phyloP scores from a whole-genome alignment of 352 stramenopile species.

The Pythium sp. region DNA sequence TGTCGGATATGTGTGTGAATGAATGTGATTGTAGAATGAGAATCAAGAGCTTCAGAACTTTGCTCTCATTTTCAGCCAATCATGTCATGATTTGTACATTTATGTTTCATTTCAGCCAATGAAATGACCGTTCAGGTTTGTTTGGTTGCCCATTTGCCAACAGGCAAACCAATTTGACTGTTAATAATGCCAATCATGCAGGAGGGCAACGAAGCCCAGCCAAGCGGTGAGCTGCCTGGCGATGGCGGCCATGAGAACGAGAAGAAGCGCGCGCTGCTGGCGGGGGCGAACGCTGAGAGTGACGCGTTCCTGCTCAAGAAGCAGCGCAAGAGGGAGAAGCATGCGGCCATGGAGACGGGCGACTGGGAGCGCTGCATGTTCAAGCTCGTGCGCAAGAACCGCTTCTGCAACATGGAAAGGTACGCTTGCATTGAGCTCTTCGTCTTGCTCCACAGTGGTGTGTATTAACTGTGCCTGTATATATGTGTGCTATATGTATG shows the following conservation, averaged over 20 bases:
- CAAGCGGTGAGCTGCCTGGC: neutral
- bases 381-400: constrained; percentile 72
- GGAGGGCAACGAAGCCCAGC: neutral
- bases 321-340: constrained; percentile 69
- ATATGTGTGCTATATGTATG: neutral
- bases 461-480: neutral
- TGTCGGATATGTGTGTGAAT: neutral
- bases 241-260: constrained; percentile 20
- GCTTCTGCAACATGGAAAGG: constrained; percentile 79
- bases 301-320: constrained; percentile 27
- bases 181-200: neutral
- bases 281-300: neutral
- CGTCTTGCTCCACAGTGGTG: neutral
- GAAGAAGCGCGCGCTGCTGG: constrained; percentile 28
- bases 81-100: neutral
- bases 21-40: neutral
- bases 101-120: constrained; percentile 19
- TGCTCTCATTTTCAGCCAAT: constrained; percentile 32
- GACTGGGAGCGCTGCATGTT: constrained; percentile 84
- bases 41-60: neutral
- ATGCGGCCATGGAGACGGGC: constrained; percentile 35
- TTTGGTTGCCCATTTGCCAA: neutral
- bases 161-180: neutral
- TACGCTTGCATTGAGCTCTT: constrained; percentile 18
- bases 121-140: neutral